Conservation (phyloP, 2,329 filamentous ascomycete species). For the Aspergillus ustus region DNA sequence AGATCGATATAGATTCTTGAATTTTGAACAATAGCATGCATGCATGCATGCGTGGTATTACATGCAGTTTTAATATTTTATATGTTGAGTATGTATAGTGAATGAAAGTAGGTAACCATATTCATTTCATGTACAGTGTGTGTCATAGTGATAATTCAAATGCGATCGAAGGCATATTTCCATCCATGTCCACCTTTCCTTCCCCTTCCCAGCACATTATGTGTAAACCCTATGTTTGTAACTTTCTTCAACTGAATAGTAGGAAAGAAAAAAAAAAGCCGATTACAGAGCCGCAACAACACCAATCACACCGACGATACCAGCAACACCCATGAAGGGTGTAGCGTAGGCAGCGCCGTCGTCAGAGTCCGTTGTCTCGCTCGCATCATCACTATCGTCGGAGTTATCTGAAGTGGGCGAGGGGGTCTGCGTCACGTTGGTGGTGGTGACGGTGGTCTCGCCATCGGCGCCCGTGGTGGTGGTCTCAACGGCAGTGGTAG, state of each 20-base stretch:
- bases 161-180: background rate
- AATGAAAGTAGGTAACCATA: background rate
- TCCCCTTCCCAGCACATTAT: background rate
- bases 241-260: too few relatives aligned
- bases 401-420: constrained; percentile 1
- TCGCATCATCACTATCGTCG: constrained; percentile 4
- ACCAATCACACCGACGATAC: constrained; percentile 35
- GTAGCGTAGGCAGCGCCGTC: constrained; percentile 28
- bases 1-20: background rate
- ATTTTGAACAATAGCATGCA: background rate
- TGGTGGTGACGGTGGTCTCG: constrained; percentile 23
- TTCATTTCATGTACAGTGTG: background rate
- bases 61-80: background rate
- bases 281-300: constrained; percentile 37
- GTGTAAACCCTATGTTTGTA: background rate
- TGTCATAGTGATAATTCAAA: background rate
- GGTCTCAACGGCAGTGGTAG: background rate
- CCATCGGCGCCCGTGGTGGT: constrained; percentile 4
- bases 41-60: background rate
- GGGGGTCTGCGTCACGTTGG: constrained; percentile 26
- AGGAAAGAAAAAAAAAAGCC: too few relatives aligned
- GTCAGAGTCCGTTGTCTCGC: constrained; percentile 22
- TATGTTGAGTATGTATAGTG: background rate
- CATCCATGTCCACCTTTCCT: too few relatives aligned
- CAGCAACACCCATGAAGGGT: constrained; percentile 24